Evolutionary conservation across 2,329 filamentous ascomycete species (phyloP).

Genomic region (Leptoxyphium fumago): DNA sequence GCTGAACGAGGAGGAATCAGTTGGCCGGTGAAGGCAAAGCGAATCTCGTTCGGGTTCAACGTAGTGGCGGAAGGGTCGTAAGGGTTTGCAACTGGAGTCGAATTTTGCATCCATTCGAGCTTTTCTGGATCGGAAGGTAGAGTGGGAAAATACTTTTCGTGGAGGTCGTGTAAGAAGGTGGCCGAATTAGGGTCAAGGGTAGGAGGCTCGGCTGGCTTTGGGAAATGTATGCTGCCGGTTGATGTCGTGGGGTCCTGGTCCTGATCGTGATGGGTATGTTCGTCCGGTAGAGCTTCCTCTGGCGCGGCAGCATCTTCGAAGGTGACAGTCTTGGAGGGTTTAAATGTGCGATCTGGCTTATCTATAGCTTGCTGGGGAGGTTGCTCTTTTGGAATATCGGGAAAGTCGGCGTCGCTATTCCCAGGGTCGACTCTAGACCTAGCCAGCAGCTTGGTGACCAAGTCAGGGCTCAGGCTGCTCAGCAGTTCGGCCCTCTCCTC

Average conservation of each 20-base stretch:
- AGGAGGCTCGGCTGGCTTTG: slow-evolving; percentile 39
- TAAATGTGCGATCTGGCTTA: not conserved
- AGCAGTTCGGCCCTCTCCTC: slow-evolving; percentile 70
- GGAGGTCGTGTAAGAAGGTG: slow-evolving; percentile 69
- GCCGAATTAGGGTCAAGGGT: slow-evolving; percentile 73
- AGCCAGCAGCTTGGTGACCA: slow-evolving; percentile 63
- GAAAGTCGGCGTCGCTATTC: slow-evolving; percentile 21
- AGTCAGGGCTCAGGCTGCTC: slow-evolving; percentile 54
- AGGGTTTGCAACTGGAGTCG: slow-evolving; percentile 40
- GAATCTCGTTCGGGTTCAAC: slow-evolving; percentile 60
- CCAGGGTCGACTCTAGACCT: slow-evolving; percentile 62
- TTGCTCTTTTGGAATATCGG: slow-evolving; percentile 10
- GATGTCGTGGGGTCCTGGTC: slow-evolving; percentile 2
- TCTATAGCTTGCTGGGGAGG: not conserved
- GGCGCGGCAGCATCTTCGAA: slow-evolving; percentile 11
- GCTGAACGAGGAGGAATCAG: slow-evolving; percentile 66
- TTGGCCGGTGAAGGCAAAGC: slow-evolving; percentile 75
- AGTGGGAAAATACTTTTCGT: slow-evolving; percentile 84
- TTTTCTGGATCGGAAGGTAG: slow-evolving; percentile 73
- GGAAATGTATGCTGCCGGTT: slow-evolving; percentile 42
- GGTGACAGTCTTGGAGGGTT: slow-evolving; percentile 20
- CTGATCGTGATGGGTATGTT: not conserved
- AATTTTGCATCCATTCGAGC: slow-evolving; percentile 77
- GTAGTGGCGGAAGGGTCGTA: slow-evolving; percentile 67
- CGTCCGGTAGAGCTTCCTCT: slow-evolving; percentile 3